Evolutionary conservation across 805 yeast genomes (phyloP).

Genomic region (Teunomyces panamensis): DNA sequence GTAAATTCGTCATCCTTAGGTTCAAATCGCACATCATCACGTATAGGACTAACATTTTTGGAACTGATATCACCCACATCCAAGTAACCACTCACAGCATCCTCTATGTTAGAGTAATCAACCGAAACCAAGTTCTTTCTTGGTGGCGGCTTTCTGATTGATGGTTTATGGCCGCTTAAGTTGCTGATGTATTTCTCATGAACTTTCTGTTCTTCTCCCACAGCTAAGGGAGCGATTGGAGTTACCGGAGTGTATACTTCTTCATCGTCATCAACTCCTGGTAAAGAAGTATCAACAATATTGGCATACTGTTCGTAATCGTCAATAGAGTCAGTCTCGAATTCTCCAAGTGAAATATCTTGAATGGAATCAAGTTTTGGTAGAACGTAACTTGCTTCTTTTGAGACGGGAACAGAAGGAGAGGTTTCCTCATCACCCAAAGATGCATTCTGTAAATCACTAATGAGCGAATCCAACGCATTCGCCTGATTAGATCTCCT

Average conservation of each 20-base stretch:
- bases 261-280: constrained; percentile 16
- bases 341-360: neutral
- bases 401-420: neutral
- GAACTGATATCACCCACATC: constrained; percentile 13
- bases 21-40: constrained; percentile 4
- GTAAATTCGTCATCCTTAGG: neutral
- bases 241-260: constrained; percentile 12
- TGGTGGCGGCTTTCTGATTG: constrained; percentile 37
- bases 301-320: neutral
- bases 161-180: constrained; percentile 26
- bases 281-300: constrained; percentile 19
- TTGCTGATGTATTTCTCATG: constrained; percentile 23
- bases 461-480: constrained; percentile 36
- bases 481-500: constrained; percentile 18
- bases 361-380: constrained; percentile 22
- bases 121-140: constrained; percentile 21
- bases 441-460: constrained; percentile 27
- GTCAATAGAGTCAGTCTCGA: neutral
- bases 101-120: constrained; percentile 28
- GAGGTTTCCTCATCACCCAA: neutral
- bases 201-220: constrained; percentile 17
- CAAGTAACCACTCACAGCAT: constrained; percentile 31
- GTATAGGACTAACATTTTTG: constrained; percentile 1
- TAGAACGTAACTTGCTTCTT: constrained; percentile 6
- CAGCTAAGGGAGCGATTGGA: constrained; percentile 24